These are phyloP conservation scores for Kwoniella heveanensis DNA, from an alignment of 768 basidiomycete genomes.

Conservation along the genomic window DNA sequence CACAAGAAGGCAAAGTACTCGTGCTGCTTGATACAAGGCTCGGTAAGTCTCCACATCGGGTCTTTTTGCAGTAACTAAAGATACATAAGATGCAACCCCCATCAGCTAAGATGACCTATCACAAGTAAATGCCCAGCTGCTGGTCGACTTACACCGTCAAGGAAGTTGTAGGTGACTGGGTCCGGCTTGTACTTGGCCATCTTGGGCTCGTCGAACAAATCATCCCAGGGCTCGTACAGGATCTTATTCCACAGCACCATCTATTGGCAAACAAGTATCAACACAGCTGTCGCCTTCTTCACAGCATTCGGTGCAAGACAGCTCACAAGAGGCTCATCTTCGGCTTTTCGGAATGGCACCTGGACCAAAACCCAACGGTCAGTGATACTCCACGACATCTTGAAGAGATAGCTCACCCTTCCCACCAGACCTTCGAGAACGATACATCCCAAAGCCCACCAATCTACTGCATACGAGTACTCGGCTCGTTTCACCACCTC, in stretches of 20 bases:
- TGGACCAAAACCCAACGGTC: neutral
- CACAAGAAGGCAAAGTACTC: constrained; percentile 94
- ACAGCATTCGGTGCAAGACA: too few relatives aligned
- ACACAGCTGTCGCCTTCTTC: too few relatives aligned
- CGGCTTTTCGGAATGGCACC: constrained; percentile 44
- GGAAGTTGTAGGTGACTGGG: constrained; percentile 89
- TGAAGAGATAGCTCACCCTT: constrained; percentile 67
- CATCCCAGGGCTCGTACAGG: constrained; percentile 64
- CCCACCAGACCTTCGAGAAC: constrained; percentile 96
- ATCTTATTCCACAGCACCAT: constrained; percentile 62
- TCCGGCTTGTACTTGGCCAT: constrained; percentile 74
- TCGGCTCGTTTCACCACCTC: constrained; percentile 82
- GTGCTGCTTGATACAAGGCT: constrained; percentile 90
- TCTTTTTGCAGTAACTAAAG: constrained; percentile 94
- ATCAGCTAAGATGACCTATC: neutral
- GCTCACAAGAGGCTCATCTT: constrained; percentile 37
- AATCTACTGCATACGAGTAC: constrained; percentile 63
- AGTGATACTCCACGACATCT: neutral
- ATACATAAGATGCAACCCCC: neutral
- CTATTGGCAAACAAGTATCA: constrained; percentile 13
- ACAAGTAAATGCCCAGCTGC: neutral
- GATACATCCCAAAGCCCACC: constrained; percentile 99
- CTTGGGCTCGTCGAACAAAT: constrained; percentile 33
- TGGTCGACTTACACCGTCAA: constrained; percentile 73
- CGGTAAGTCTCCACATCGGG: constrained; percentile 84